Conservation (phyloP, 345 rosid genomes). For the Salix arbutifolia region DNA sequence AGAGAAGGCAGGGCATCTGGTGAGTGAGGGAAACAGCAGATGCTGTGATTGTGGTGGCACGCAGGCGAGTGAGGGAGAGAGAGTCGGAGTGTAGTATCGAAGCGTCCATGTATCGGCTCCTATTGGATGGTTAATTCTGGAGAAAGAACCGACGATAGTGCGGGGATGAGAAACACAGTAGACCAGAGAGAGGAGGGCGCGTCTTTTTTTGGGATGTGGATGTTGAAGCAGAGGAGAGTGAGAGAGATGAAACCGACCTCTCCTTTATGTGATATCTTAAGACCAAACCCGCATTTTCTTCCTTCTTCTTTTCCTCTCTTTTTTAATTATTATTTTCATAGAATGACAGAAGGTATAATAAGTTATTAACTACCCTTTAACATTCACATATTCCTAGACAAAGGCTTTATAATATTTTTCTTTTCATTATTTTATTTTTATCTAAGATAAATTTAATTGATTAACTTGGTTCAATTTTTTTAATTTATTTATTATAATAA, state of each 20-base stretch:
- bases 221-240: not conserved
- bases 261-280: too few species aligned
- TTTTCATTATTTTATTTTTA: too few species aligned
- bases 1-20: conserved; percentile 33
- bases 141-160: not conserved
- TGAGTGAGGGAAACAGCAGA: conserved; percentile 11
- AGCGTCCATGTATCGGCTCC: conserved; percentile 31
- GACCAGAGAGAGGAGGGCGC: not conserved
- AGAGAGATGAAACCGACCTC: not conserved
- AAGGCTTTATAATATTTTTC: too few species aligned
- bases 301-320: too few species aligned
- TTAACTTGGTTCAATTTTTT: too few species aligned
- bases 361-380: too few species aligned
- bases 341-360: too few species aligned
- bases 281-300: too few species aligned
- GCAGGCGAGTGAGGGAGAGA: conserved; percentile 30
- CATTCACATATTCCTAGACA: too few species aligned
- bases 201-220: not conserved
- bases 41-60: conserved; percentile 24
- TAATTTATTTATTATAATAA: too few species aligned
- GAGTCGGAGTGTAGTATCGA: conserved; percentile 30
- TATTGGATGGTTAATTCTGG: not conserved
- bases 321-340: too few species aligned
- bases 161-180: not conserved
- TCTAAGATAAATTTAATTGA: too few species aligned